These are phyloP conservation scores for Leishmania braziliensis DNA, from an alignment of 208 protist genomes.

Conservation along the genomic window DNA sequence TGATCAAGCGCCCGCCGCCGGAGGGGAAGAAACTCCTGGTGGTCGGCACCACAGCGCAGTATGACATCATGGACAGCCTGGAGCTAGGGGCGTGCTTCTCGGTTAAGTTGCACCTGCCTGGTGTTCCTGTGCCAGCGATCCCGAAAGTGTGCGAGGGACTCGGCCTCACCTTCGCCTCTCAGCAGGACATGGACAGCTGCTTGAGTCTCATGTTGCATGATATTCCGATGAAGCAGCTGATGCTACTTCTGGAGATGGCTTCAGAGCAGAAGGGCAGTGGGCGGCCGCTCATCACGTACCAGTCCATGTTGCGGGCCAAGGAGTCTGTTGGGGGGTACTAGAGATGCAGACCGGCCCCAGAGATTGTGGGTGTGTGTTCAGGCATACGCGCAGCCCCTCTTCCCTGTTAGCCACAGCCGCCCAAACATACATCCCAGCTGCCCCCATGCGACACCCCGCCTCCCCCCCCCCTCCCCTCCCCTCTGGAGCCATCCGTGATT, in stretches of 20 bases:
- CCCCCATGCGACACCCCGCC: neutral
- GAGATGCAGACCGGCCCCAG: neutral
- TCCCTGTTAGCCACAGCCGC: neutral
- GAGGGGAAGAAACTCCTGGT: conserved; percentile 94
- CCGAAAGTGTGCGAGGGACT: conserved; percentile 45
- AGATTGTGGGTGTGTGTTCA: neutral
- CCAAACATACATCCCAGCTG: neutral
- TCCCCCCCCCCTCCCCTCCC: neutral
- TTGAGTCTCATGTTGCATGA: conserved; percentile 32
- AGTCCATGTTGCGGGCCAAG: conserved; percentile 58
- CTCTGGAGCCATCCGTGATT: neutral
- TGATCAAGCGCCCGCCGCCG: conserved; percentile 95
- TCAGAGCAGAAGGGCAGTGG: conserved; percentile 43
- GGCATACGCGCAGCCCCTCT: neutral
- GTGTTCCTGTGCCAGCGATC: conserved; percentile 44
- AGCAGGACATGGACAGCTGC: conserved; percentile 35
- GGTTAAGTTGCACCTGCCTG: conserved; percentile 73
- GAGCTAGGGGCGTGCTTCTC: conserved; percentile 93
- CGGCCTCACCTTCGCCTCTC: conserved; percentile 44
- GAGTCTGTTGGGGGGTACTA: conserved; percentile 52
- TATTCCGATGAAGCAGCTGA: conserved; percentile 82
- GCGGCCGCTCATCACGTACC: conserved; percentile 35
- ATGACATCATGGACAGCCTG: conserved; percentile 89
- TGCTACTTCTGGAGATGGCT: conserved; percentile 85
- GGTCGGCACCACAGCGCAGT: conserved; percentile 93